phyloP scores from a whole-genome alignment of 2,329 filamentous ascomycete species.

The Beauveria sp. region DNA sequence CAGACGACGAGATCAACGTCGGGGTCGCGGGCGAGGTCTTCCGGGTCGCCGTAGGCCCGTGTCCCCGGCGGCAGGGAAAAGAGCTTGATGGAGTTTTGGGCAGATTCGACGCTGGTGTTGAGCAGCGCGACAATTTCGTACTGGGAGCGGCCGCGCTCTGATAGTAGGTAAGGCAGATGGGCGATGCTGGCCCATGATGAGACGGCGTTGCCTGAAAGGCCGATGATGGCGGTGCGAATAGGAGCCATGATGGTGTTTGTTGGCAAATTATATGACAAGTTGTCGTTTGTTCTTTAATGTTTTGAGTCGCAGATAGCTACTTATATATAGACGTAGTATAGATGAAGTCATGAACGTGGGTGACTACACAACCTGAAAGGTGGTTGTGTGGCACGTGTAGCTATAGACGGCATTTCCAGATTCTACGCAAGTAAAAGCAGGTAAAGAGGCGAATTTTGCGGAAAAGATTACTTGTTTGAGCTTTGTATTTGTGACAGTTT shows the following conservation, averaged over 20 bases:
- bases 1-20: constrained; percentile 49
- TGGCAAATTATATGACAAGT: background rate
- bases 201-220: constrained; percentile 44
- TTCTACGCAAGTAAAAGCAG: too few relatives aligned
- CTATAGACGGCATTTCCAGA: too few relatives aligned
- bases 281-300: background rate
- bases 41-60: constrained; percentile 42
- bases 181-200: constrained; percentile 46
- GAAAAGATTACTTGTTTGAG: background rate
- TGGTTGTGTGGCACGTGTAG: too few relatives aligned
- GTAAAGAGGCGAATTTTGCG: too few relatives aligned
- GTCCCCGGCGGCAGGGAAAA: constrained; percentile 34
- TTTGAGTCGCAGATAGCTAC: background rate
- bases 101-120: constrained; percentile 40
- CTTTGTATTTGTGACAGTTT: background rate
- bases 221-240: constrained; percentile 50
- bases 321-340: background rate
- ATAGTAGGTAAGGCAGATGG: constrained; percentile 55
- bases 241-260: constrained; percentile 30
- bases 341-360: background rate
- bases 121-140: constrained; percentile 44
- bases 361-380: too few relatives aligned
- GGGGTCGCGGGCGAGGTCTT: constrained; percentile 38
- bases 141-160: constrained; percentile 31
- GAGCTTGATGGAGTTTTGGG: constrained; percentile 32